These are phyloP conservation scores for Ogataea nitratoaversa DNA, from an alignment of 805 yeast genomes.

Conservation along the genomic window DNA sequence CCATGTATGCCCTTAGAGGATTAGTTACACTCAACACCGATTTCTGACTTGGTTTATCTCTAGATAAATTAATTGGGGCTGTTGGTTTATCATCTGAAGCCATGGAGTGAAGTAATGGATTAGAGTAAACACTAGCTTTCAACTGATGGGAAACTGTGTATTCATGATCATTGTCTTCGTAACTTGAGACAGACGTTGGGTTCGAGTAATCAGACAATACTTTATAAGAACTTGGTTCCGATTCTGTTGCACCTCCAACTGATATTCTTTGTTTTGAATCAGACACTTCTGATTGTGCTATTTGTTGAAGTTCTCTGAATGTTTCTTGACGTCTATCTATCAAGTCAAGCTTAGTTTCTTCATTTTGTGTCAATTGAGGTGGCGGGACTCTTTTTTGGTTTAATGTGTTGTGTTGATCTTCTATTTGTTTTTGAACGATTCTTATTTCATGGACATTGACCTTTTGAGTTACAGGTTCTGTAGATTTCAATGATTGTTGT, in stretches of 20 bases:
- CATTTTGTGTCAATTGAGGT: conserved; percentile 24
- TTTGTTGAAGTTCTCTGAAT: conserved; percentile 24
- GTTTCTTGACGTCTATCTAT: conserved; percentile 29
- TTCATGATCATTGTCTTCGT: conserved; percentile 3
- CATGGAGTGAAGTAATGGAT: conserved; percentile 18
- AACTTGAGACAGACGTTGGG: conserved; percentile 29
- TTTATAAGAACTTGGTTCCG: conserved; percentile 26
- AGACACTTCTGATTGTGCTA: conserved; percentile 22
- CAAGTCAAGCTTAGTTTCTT: conserved; percentile 24
- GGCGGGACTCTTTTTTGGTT: conserved; percentile 23
- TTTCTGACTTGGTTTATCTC: conserved; percentile 5
- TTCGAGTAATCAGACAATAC: conserved; percentile 29
- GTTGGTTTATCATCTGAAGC: conserved; percentile 16
- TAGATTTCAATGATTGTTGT: conserved; percentile 5
- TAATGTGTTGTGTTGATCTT: conserved; percentile 9
- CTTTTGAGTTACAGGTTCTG: conserved; percentile 2
- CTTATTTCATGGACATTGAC: conserved; percentile 18
- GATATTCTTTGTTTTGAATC: conserved; percentile 6
- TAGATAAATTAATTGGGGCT: conserved; percentile 11
- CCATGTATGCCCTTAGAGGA: conserved; percentile 53
- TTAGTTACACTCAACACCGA: too few species aligned
- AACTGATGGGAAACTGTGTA: background rate
- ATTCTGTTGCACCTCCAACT: conserved; percentile 10
- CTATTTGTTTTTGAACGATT: conserved; percentile 4
- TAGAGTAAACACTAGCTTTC: conserved; percentile 20